Base-by-base conservation (phyloP, 2,329 filamentous ascomycete genomes). In the Phialophora expanda region DNA sequence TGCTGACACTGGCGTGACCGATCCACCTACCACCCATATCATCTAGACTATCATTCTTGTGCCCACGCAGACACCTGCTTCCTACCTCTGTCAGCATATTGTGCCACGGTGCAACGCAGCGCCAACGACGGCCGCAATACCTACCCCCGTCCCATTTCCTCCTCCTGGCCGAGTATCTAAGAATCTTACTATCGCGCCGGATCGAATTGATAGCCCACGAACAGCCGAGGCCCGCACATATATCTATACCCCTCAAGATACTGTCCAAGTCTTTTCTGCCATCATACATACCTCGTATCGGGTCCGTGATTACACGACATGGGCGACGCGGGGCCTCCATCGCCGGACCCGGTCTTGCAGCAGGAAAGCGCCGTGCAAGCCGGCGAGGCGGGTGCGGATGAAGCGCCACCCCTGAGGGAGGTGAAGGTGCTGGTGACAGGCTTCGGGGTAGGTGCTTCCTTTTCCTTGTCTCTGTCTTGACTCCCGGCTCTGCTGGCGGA, bases 391-490 rank as follows among this genome's bases (percentile, higher is more conserved):
- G 26, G 32, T 4, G 24, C 58, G 24, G 62, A 68, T 54, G 64
- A 44, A 20, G 61, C 56, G 38, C 12, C 59, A 9, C 65, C 67
- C 6, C 26, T 66, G n/a, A 61, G 70, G 58, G 85, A 88, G 56
- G 71, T 79, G 61, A 81, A 78, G 61, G 78, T 83, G 41, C 73
- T 83, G 22, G 76, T 84, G n/a, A 83, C 79, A 8, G 80, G 80
- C 20, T 82, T 82, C 70, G 80, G 78, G 55, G 79, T 79, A 74
- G 66, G 77, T 72, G n/a, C 46, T 62, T 17, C 30, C 30, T 51
- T 34, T 28, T 32, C 26, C 9, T 38, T 17, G 12, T 12, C 38
- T 8, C 20, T 34, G 55, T 56, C 22, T 44, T 5, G 20, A 54
- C 38, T 38, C 34, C 12, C 22, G 41, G 17, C 20, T 12, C 30